A percentile compares a stretch with the other conserved stretches of the same genome.
phyloP scores from a whole-genome alignment of 2,329 filamentous ascomycete genomes.

The Fusarium clavum region DNA sequence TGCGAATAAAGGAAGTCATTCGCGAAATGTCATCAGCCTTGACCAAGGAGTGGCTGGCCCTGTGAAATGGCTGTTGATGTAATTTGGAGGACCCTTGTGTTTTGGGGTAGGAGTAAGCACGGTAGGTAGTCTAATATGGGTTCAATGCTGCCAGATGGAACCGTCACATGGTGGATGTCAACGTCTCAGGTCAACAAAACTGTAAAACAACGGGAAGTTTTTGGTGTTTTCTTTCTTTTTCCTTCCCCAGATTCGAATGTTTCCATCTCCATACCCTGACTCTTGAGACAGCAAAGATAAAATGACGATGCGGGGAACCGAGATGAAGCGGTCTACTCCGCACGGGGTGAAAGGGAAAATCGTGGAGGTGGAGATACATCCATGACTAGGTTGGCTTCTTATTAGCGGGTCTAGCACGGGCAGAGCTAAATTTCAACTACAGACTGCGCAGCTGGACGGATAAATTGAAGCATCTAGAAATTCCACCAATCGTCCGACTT shows the following conservation, averaged over 20 bases:
- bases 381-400: neutral
- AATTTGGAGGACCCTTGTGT: constrained; percentile 9
- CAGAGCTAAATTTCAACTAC: constrained; percentile 10
- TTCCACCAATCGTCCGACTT: constrained; percentile 30
- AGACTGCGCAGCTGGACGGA: constrained; percentile 13
- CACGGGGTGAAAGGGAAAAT: constrained; percentile 27
- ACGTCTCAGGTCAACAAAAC: neutral
- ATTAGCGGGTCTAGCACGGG: constrained; percentile 27
- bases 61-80: neutral
- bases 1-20: constrained; percentile 1
- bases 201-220: neutral
- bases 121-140: neutral
- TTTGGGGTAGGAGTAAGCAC: neutral
- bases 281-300: constrained; percentile 1
- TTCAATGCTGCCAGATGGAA: neutral
- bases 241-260: constrained; percentile 16
- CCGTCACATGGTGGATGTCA: neutral
- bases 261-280: constrained; percentile 6
- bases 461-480: neutral
- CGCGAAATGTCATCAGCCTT: neutral
- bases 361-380: constrained; percentile 27
- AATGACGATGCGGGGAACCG: constrained; percentile 33
- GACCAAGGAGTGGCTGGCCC: neutral
- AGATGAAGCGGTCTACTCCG: constrained; percentile 35
- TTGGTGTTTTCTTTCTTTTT: constrained; percentile 13